A percentile compares a stretch with the other conserved stretches of the same genome.
Evolutionary conservation across 2,329 filamentous ascomycete genomes (phyloP).

Genomic region (Penicillium sumatraense): DNA sequence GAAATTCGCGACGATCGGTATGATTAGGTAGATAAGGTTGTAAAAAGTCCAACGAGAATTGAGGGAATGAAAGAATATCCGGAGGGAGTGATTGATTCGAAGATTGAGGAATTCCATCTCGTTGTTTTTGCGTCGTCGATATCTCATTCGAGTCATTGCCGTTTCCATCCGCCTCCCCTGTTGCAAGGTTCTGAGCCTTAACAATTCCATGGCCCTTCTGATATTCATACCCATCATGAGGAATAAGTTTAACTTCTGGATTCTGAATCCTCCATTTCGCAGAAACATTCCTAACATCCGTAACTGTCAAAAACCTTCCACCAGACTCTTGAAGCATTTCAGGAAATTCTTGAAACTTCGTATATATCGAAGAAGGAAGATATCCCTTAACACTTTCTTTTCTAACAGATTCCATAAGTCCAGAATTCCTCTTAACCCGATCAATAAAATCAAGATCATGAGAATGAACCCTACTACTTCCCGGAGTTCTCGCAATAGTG

Average conservation of each 20-base stretch:
- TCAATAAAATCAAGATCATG: conserved; percentile 55
- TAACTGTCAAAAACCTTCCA: conserved; percentile 51
- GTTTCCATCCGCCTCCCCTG: too few relatives aligned
- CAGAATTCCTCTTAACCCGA: conserved; percentile 53
- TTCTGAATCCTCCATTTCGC: conserved; percentile 54
- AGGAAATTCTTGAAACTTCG: conserved; percentile 52
- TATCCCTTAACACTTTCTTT: conserved; percentile 53
- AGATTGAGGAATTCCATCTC: too few relatives aligned
- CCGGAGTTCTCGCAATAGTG: conserved; percentile 48
- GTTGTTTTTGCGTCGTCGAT: too few relatives aligned
- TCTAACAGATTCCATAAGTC: conserved; percentile 52
- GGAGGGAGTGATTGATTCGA: conserved; percentile 33
- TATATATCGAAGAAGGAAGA: conserved; percentile 54
- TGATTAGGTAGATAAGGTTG: conserved; percentile 56
- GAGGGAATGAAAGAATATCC: conserved; percentile 52
- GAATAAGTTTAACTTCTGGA: conserved; percentile 46
- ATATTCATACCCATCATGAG: conserved; percentile 52
- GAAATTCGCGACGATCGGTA: conserved; percentile 42
- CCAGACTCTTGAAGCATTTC: conserved; percentile 50
- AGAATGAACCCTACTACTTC: conserved; percentile 46
- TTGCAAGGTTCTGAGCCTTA: conserved; percentile 34
- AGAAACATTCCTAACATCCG: conserved; percentile 54
- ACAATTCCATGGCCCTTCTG: conserved; percentile 50
- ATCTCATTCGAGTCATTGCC: too few relatives aligned
- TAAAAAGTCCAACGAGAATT: conserved; percentile 51